phyloP scores from a whole-genome alignment of 1,139 yeast species.

The Blastobotrys illinoisensis region DNA sequence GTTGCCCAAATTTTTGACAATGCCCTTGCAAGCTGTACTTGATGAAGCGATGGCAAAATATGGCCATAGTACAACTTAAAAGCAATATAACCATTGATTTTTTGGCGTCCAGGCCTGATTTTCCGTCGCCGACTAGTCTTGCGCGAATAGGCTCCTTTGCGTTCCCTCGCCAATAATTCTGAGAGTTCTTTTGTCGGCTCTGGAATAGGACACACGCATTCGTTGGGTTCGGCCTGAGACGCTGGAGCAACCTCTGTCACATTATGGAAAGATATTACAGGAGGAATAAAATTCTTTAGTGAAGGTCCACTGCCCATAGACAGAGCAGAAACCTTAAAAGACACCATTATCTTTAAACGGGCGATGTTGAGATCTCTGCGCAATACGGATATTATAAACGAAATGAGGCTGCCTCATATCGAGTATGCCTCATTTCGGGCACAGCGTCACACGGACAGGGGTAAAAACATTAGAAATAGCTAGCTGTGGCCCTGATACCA shows the following conservation, averaged over 20 bases:
- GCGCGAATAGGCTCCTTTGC: background rate
- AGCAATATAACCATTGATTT: slow-evolving; percentile 12
- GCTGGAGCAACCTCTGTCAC: background rate
- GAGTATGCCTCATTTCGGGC: background rate
- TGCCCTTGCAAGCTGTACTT: background rate
- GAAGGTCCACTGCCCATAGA: background rate
- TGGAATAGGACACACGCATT: slow-evolving; percentile 3
- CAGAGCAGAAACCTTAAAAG: background rate
- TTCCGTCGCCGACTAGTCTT: background rate
- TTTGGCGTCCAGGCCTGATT: background rate
- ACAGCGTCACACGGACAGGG: background rate
- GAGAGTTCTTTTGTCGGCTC: background rate
- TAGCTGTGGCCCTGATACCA: too few relatives aligned
- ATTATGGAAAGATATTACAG: background rate
- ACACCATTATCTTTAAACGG: background rate
- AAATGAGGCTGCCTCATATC: background rate
- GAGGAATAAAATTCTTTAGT: background rate
- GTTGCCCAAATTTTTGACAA: slow-evolving; percentile 13
- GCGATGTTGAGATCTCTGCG: background rate
- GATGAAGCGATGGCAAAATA: slow-evolving; percentile 2
- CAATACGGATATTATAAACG: background rate
- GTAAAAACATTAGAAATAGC: background rate
- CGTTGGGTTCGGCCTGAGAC: background rate
- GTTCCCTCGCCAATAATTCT: background rate
- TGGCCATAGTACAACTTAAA: slow-evolving; percentile 12